Evolutionary conservation across 495 filamentous ascomycete species (phyloP).

Genomic region (Penicillium salamii): DNA sequence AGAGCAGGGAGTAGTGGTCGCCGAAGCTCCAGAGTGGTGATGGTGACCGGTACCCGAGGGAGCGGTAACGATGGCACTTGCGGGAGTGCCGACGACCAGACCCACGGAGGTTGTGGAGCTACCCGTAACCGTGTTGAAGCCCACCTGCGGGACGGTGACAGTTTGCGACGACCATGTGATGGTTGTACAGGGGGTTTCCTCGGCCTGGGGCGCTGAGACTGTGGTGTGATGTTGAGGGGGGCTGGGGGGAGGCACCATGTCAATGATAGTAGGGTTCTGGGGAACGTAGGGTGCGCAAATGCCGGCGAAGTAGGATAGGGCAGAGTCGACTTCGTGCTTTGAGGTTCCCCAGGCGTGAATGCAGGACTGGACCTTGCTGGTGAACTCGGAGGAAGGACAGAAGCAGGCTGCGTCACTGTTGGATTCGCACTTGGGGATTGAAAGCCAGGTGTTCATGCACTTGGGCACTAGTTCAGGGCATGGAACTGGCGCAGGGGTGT

Average conservation of each 20-base stretch:
- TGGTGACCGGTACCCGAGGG: not conserved
- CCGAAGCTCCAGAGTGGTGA: not conserved
- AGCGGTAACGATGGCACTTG: not conserved
- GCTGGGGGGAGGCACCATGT: conserved; percentile 55
- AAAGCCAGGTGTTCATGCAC: conserved; percentile 92
- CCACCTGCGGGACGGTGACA: conserved; percentile 67
- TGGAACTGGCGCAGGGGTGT: conserved; percentile 5
- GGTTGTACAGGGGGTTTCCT: conserved; percentile 55
- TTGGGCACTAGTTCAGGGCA: conserved; percentile 78
- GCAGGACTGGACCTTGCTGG: conserved; percentile 75
- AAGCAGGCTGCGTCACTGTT: conserved; percentile 84
- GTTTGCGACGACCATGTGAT: conserved; percentile 59
- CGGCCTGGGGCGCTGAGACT: conserved; percentile 8
- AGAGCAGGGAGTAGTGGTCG: not conserved
- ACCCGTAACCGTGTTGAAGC: conserved; percentile 58
- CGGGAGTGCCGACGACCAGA: conserved; percentile 8
- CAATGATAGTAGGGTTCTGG: conserved; percentile 79
- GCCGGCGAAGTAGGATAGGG: conserved; percentile 81
- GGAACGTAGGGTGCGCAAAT: conserved; percentile 77
- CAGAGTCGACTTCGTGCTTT: conserved; percentile 59
- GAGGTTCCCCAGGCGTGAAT: conserved; percentile 71
- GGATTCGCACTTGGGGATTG: conserved; percentile 69
- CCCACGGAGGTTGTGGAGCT: conserved; percentile 25
- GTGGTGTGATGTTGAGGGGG: conserved; percentile 29
- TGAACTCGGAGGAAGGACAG: conserved; percentile 75